Evolutionary conservation across 768 basidiomycete genomes (phyloP).

Genomic region (Chalciporus piperatus): DNA sequence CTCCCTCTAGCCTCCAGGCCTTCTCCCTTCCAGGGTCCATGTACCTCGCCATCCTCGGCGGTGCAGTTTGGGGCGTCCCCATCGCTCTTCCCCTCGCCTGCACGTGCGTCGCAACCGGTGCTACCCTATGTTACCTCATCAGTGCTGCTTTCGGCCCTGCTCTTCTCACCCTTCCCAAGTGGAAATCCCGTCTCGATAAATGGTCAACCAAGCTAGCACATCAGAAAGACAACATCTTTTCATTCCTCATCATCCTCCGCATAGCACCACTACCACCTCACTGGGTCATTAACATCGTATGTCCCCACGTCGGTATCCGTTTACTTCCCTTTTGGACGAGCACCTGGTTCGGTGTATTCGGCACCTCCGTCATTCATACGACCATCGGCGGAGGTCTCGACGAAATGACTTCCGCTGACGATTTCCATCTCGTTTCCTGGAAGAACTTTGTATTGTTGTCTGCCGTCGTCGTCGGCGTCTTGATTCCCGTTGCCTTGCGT

Average conservation of each 20-base stretch:
- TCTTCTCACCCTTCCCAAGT: constrained; percentile 80
- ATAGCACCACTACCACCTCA: constrained; percentile 95
- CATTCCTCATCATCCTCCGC: constrained; percentile 91
- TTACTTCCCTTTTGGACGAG: constrained; percentile 85
- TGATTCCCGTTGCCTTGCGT: constrained; percentile 88
- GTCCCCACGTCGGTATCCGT: constrained; percentile 89
- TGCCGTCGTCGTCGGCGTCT: constrained; percentile 85
- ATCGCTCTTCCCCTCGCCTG: constrained; percentile 88
- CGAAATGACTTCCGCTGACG: constrained; percentile 90
- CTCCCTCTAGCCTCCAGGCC: constrained; percentile 72
- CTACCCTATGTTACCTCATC: constrained; percentile 88
- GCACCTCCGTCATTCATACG: constrained; percentile 91
- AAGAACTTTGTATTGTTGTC: constrained; percentile 83
- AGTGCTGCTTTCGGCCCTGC: constrained; percentile 92
- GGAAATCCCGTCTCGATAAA: constrained; percentile 76
- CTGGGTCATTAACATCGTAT: constrained; percentile 93
- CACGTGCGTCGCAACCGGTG: constrained; percentile 87
- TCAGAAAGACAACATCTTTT: constrained; percentile 82
- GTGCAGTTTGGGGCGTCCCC: constrained; percentile 91
- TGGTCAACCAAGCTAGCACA: constrained; percentile 78
- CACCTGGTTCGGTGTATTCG: constrained; percentile 88
- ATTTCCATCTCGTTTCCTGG: constrained; percentile 93
- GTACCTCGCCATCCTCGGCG: constrained; percentile 96
- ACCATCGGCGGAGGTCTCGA: constrained; percentile 92
- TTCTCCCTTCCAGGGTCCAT: constrained; percentile 97